phyloP scores from a whole-genome alignment of 176 grass and related monocot species.

The Dendrocalamus sinicus region DNA sequence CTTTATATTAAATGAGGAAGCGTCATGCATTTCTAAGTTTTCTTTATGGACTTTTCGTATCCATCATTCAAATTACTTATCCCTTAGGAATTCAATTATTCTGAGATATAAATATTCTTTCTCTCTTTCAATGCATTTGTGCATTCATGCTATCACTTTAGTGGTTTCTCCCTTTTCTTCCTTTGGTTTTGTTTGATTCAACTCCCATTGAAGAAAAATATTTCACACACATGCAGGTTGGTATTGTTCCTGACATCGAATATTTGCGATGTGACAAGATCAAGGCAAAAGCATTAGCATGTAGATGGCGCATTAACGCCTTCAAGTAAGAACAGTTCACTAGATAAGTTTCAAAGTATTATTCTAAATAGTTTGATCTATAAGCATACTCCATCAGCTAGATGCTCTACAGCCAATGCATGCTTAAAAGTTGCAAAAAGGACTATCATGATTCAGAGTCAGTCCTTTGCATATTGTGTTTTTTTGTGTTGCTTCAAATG shows the following conservation, averaged over 20 bases:
- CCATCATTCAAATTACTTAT: constrained; percentile 19
- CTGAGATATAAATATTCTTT: constrained; percentile 9
- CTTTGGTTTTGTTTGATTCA: background rate
- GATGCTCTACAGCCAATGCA: background rate
- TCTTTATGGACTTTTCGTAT: background rate
- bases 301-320: background rate
- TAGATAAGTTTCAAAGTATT: constrained; percentile 22
- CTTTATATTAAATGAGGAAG: background rate
- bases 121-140: background rate
- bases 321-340: constrained; percentile 16
- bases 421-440: background rate
- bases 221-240: too few relatives aligned
- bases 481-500: constrained; percentile 13
- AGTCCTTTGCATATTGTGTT: background rate
- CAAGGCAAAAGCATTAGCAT: too few relatives aligned
- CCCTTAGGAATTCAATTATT: background rate
- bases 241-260: too few relatives aligned
- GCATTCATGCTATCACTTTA: constrained; percentile 15
- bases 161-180: background rate
- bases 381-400: background rate
- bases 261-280: too few relatives aligned
- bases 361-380: background rate
- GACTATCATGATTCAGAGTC: background rate
- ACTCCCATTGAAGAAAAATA: background rate
- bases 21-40: background rate